Evolutionary conservation across 768 basidiomycete genomes (phyloP).

Genomic region (Daedaleopsis nitida): DNA sequence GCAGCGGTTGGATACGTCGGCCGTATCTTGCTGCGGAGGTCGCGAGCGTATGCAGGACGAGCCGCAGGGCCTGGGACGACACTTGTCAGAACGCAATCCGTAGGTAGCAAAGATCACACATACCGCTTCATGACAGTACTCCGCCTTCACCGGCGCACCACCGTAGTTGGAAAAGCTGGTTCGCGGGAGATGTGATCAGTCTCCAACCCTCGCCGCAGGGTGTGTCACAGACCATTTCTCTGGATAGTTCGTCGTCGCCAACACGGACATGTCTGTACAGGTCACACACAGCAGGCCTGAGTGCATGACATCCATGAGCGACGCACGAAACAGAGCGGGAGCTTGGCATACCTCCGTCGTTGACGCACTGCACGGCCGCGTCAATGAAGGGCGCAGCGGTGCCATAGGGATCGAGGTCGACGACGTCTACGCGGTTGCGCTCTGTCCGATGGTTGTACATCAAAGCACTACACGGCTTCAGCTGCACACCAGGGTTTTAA

Average conservation of each 20-base stretch:
- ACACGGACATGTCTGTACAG: constrained; percentile 92
- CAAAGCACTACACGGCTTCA: constrained; percentile 55
- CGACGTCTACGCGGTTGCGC: constrained; percentile 78
- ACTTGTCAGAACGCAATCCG: not conserved
- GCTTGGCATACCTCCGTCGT: constrained; percentile 73
- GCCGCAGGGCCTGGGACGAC: constrained; percentile 72
- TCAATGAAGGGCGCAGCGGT: constrained; percentile 98
- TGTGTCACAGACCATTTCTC: constrained; percentile 80
- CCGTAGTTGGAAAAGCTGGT: constrained; percentile 93
- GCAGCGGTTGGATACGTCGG: constrained; percentile 83
- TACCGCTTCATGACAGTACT: constrained; percentile 94
- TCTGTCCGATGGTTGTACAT: constrained; percentile 90
- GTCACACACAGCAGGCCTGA: constrained; percentile 91
- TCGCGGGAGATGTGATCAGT: not conserved
- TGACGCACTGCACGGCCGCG: constrained; percentile 84
- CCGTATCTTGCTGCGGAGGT: constrained; percentile 92
- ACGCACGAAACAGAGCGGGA: not conserved
- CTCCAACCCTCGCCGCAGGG: not conserved
- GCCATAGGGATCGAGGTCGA: constrained; percentile 98
- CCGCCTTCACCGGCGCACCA: constrained; percentile 85
- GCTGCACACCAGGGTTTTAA: not conserved
- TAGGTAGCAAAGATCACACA: constrained; percentile 26
- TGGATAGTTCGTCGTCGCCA: constrained; percentile 91
- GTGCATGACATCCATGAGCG: not conserved
- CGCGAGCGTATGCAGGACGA: constrained; percentile 86